Evolutionary conservation across 805 yeast genomes (phyloP).

Genomic region (Maudiozyma saulgeensis): DNA sequence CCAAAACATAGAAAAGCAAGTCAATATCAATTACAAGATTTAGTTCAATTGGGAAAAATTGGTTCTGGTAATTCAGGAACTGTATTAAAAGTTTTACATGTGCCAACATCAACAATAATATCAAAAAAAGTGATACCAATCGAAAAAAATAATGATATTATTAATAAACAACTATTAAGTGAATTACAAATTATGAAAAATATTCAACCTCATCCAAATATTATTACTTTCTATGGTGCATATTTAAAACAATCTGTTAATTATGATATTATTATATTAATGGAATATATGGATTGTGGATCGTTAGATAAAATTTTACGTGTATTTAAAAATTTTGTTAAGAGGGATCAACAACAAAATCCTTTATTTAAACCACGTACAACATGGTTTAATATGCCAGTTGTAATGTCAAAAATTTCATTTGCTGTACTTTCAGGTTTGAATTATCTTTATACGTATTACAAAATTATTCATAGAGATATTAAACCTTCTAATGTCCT

Average conservation of each 20-base stretch:
- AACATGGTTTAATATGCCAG: constrained; percentile 34
- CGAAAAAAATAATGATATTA: constrained; percentile 51
- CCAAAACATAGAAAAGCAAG: background rate
- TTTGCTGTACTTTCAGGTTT: constrained; percentile 73
- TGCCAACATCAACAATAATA: constrained; percentile 80
- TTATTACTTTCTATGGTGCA: constrained; percentile 88
- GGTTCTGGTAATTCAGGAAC: constrained; percentile 95
- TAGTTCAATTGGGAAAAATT: constrained; percentile 62
- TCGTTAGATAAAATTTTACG: constrained; percentile 73
- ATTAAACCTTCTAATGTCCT: constrained; percentile 92
- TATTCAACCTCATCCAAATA: constrained; percentile 67
- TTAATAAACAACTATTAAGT: constrained; percentile 57
- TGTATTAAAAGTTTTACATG: constrained; percentile 78
- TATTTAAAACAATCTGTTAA: constrained; percentile 43
- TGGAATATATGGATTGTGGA: constrained; percentile 95
- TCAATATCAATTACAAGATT: constrained; percentile 46
- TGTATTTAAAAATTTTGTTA: constrained; percentile 43
- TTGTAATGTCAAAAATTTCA: constrained; percentile 63
- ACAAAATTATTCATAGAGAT: constrained; percentile 89
- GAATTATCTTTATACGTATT: constrained; percentile 68
- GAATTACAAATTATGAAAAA: constrained; percentile 88
- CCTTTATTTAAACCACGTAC: background rate
- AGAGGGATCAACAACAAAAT: constrained; percentile 6
- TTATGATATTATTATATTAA: constrained; percentile 76
- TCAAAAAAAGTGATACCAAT: constrained; percentile 84